Evolutionary conservation across 2,329 filamentous ascomycete species (phyloP).

Genomic region (Alternaria tenuissima): DNA sequence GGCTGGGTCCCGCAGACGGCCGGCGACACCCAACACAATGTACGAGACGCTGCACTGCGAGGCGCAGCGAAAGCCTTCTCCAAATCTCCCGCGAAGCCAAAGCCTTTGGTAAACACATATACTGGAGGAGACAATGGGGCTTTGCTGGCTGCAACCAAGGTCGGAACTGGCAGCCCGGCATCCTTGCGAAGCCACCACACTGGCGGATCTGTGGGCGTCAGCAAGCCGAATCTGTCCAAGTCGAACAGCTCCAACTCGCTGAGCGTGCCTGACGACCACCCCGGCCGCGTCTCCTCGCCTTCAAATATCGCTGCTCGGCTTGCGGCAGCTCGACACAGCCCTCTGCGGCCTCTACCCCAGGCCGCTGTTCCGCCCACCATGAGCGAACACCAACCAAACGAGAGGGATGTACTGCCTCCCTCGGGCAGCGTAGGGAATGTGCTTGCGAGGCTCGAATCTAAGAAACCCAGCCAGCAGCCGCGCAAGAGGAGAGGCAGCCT

Average conservation of each 20-base stretch:
- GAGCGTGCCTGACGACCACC: constrained; percentile 37
- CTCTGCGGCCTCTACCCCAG: constrained; percentile 43
- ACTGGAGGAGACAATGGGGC: constrained; percentile 54
- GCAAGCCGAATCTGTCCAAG: constrained; percentile 37
- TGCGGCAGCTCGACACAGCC: constrained; percentile 68
- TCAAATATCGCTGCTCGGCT: constrained; percentile 69
- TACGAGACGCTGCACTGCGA: constrained; percentile 56
- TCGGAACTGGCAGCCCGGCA: constrained; percentile 40
- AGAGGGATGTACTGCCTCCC: constrained; percentile 42
- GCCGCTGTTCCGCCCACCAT: constrained; percentile 20
- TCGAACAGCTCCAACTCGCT: constrained; percentile 43
- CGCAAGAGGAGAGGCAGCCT: constrained; percentile 27
- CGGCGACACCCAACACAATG: constrained; percentile 49
- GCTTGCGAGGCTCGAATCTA: constrained; percentile 42
- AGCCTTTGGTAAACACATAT: constrained; percentile 51
- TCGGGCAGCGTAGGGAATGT: constrained; percentile 46
- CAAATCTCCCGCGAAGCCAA: constrained; percentile 54
- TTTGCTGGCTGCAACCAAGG: constrained; percentile 56
- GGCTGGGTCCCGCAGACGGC: constrained; percentile 40
- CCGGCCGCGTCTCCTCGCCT: constrained; percentile 58
- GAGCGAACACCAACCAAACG: constrained; percentile 35
- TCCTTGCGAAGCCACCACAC: constrained; percentile 42
- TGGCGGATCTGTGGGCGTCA: constrained; percentile 38
- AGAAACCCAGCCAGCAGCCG: constrained; percentile 22
- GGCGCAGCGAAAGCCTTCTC: constrained; percentile 60